Evolutionary conservation across 345 rosid species (phyloP).

Genomic region (Gossypium anomalum): DNA sequence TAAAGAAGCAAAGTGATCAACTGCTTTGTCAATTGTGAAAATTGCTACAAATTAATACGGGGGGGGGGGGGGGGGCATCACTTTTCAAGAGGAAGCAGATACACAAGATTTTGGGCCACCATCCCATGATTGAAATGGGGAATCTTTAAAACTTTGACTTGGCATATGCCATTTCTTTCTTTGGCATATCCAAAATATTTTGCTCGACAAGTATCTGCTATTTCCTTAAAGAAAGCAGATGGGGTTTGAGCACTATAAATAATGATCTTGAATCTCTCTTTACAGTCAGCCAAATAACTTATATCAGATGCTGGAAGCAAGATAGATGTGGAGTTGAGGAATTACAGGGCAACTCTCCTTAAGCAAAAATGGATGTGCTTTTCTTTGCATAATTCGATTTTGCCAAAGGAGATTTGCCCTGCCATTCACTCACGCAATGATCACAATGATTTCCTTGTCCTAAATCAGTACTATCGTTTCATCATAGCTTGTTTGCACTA

Average conservation of each 20-base stretch:
- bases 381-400: constrained; percentile 14
- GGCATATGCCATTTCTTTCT: constrained; percentile 25
- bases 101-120: constrained; percentile 28
- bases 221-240: background rate
- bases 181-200: constrained; percentile 20
- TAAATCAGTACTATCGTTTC: background rate
- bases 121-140: constrained; percentile 23
- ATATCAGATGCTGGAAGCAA: background rate
- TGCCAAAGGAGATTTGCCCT: constrained; percentile 30
- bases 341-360: constrained; percentile 25
- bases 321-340: constrained; percentile 19
- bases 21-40: background rate
- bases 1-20: background rate
- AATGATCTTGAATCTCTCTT: constrained; percentile 11
- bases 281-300: background rate
- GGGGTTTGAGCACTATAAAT: constrained; percentile 16
- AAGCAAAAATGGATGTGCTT: constrained; percentile 15
- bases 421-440: constrained; percentile 22
- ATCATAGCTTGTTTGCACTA: background rate
- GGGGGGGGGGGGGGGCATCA: background rate
- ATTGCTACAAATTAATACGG: background rate
- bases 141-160: constrained; percentile 15
- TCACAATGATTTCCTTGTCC: background rate
- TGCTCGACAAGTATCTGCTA: background rate
- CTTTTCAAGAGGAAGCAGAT: constrained; percentile 10